A percentile compares a stretch with the other conserved stretches of the same genome.
phyloP scores from a whole-genome alignment of 441 rosid genomes.

The Erodium texanum region DNA sequence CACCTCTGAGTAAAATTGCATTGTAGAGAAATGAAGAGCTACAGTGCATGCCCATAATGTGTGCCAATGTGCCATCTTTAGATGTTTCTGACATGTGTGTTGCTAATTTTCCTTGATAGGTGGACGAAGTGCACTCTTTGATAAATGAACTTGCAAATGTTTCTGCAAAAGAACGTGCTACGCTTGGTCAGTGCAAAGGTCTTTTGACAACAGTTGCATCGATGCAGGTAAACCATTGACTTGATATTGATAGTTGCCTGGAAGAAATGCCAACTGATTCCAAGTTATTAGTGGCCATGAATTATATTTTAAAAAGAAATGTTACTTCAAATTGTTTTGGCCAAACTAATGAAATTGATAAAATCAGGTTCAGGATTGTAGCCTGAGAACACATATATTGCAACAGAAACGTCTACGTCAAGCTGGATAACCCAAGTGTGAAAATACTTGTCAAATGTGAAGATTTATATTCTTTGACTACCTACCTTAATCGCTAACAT shows the following conservation, averaged over 20 bases:
- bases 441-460: slow-evolving; percentile 24
- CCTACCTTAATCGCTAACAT: slow-evolving; percentile 37
- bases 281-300: not conserved
- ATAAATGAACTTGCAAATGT: slow-evolving; percentile 42
- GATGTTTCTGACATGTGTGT: not conserved
- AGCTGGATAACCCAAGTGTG: slow-evolving; percentile 25
- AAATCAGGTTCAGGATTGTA: slow-evolving; percentile 60
- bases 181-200: slow-evolving; percentile 54
- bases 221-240: slow-evolving; percentile 42
- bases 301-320: not conserved
- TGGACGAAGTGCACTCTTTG: slow-evolving; percentile 40
- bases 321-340: not conserved
- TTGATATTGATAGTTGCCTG: not conserved
- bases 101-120: slow-evolving; percentile 29
- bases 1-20: not conserved
- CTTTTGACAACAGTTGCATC: slow-evolving; percentile 52
- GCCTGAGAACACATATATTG: slow-evolving; percentile 48
- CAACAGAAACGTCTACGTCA: slow-evolving; percentile 35
- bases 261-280: not conserved
- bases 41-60: not conserved
- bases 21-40: not conserved
- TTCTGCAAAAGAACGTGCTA: slow-evolving; percentile 45
- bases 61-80: not conserved
- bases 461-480: slow-evolving; percentile 25
- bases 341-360: not conserved